Conservation (phyloP, 495 filamentous ascomycete genomes). For the Pseudomonodictys pantanalensis region DNA sequence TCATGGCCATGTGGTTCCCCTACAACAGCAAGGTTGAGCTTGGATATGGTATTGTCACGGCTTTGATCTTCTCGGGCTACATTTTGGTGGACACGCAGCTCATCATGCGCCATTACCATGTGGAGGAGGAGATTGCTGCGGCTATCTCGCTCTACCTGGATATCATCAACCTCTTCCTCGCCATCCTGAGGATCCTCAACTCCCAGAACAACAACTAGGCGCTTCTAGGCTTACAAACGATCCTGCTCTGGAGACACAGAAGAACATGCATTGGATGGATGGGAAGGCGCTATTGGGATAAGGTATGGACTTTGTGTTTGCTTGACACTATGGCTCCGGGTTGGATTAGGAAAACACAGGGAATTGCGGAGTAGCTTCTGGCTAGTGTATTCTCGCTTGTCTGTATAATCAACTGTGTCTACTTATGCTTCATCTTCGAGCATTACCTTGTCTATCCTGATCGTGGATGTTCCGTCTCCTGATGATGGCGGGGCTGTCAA, state of each 20-base stretch:
- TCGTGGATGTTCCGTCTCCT: not conserved
- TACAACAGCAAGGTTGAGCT: conserved; percentile 74
- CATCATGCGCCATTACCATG: conserved; percentile 90
- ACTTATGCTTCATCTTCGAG: no score
- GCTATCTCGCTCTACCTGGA: conserved; percentile 94
- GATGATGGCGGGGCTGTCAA: conserved; percentile 2
- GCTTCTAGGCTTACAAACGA: no score
- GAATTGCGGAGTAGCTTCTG: no score
- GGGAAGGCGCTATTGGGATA: not conserved
- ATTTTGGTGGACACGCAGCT: conserved; percentile 96
- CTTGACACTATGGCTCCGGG: no score
- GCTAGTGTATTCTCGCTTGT: no score
- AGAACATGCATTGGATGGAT: not conserved
- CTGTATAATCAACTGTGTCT: no score
- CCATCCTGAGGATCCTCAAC: conserved; percentile 87
- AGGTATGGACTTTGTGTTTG: no score
- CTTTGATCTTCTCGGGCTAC: conserved; percentile 88
- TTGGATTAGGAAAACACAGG: no score
- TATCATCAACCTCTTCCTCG: conserved; percentile 93
- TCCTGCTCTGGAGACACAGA: not conserved
- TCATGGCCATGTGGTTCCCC: conserved; percentile 84
- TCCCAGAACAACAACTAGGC: conserved; percentile 83
- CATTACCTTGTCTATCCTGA: not conserved
- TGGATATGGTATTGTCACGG: conserved; percentile 73
- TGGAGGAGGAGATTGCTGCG: conserved; percentile 98